Evolutionary conservation across 2,329 filamentous ascomycete species (phyloP).

Genomic region (Elsinoe batatas): DNA sequence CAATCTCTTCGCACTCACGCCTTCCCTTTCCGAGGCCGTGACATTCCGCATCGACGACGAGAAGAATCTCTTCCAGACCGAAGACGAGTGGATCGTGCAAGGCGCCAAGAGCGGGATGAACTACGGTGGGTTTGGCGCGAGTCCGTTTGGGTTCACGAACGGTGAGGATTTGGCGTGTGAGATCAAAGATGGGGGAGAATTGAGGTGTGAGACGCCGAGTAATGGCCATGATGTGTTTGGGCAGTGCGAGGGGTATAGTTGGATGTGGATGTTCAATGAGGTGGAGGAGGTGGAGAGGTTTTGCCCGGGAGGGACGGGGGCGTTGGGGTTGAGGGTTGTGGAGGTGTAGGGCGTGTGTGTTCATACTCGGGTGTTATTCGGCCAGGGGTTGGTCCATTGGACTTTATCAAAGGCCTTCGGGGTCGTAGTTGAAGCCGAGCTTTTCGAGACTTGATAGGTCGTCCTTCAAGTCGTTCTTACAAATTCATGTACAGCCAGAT

Average conservation of each 20-base stretch:
- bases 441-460: no score
- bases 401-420: no score
- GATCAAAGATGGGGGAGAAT: not conserved
- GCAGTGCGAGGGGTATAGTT: not conserved
- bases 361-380: not conserved
- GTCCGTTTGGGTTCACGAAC: not conserved
- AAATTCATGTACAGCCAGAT: no score
- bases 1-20: not conserved
- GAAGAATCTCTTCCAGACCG: not conserved
- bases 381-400: not conserved
- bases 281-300: not conserved
- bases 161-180: constrained; percentile 4
- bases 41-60: not conserved
- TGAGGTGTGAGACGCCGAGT: constrained; percentile 2
- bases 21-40: not conserved
- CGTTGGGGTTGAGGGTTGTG: not conserved
- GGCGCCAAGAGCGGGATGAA: not conserved
- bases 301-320: not conserved
- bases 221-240: constrained; percentile 10
- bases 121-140: constrained; percentile 7
- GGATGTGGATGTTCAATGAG: constrained; percentile 10
- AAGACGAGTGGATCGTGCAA: constrained; percentile 7
- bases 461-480: no score
- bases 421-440: no score
- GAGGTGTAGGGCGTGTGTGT: not conserved